Conservation (phyloP, 148 eudicot species). For the Chenopodium suecicum region DNA sequence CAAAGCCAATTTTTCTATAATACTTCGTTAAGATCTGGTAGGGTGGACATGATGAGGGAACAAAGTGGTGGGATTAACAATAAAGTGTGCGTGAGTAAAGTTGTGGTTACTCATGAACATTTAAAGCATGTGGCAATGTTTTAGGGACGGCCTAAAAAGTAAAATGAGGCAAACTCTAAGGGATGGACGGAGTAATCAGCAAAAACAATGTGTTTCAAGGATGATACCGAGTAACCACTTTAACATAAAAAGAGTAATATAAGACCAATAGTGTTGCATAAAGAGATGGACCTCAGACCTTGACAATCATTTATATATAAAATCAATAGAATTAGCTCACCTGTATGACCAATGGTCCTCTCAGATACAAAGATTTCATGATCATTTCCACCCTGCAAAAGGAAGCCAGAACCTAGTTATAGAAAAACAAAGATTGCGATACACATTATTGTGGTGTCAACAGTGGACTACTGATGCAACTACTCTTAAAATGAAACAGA, state of each 20-base stretch:
- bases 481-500: not conserved
- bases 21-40: too few species aligned
- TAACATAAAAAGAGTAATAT: not conserved
- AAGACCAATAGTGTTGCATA: not conserved
- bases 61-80: too few species aligned
- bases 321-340: slow-evolving; percentile 37
- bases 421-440: not conserved
- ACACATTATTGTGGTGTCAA: too few species aligned
- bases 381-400: slow-evolving; percentile 89
- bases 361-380: slow-evolving; percentile 81
- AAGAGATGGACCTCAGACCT: not conserved
- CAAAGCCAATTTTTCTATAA: too few species aligned
- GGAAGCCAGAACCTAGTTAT: not conserved
- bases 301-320: not conserved
- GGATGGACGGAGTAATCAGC: not conserved
- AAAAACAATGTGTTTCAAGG: not conserved
- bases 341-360: slow-evolving; percentile 83
- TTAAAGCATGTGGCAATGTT: too few species aligned
- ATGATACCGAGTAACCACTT: too few species aligned
- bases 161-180: too few species aligned
- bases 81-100: too few species aligned
- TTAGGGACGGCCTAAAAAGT: too few species aligned
- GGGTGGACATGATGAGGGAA: too few species aligned
- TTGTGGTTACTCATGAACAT: too few species aligned
- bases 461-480: not conserved